Conservation (phyloP, 2,329 filamentous ascomycete genomes). For the Colletotrichum tropicicola region DNA sequence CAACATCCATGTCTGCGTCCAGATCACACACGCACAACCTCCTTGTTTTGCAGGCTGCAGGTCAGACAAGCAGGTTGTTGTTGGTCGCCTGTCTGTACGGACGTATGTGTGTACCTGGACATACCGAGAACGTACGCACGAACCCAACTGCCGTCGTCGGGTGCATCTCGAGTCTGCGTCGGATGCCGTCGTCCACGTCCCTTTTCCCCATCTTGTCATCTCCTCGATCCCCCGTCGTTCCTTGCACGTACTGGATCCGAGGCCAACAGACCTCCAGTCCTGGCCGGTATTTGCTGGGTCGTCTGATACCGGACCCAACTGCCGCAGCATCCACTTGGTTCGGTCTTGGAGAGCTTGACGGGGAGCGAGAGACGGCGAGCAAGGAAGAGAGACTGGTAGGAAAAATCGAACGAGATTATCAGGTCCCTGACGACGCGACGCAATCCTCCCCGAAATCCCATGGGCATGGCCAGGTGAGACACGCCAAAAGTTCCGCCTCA, state of each 20-base stretch:
- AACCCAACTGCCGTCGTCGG: background rate
- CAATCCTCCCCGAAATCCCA: background rate
- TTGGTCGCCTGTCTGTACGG: background rate
- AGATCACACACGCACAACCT: conserved; percentile 11
- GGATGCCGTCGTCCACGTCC: background rate
- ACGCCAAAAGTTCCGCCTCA: conserved; percentile 29
- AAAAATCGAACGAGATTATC: conserved; percentile 4
- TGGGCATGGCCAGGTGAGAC: conserved; percentile 23
- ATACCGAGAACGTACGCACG: background rate
- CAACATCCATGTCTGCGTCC: conserved; percentile 6
- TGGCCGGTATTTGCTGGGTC: background rate
- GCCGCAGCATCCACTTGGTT: conserved; percentile 8
- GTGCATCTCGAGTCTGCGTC: background rate
- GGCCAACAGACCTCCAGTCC: background rate
- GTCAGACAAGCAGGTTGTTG: background rate
- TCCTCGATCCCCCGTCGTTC: background rate
- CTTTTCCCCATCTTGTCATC: background rate
- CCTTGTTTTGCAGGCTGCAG: conserved; percentile 17
- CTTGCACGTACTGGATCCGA: background rate
- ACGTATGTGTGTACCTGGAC: too few species aligned
- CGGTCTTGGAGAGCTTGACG: background rate
- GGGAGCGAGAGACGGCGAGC: background rate
- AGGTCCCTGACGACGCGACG: conserved; percentile 8
- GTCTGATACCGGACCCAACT: background rate
- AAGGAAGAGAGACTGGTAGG: too few species aligned